Conservation (phyloP, 805 yeast species). For the Wickerhamiella spandovensis region DNA sequence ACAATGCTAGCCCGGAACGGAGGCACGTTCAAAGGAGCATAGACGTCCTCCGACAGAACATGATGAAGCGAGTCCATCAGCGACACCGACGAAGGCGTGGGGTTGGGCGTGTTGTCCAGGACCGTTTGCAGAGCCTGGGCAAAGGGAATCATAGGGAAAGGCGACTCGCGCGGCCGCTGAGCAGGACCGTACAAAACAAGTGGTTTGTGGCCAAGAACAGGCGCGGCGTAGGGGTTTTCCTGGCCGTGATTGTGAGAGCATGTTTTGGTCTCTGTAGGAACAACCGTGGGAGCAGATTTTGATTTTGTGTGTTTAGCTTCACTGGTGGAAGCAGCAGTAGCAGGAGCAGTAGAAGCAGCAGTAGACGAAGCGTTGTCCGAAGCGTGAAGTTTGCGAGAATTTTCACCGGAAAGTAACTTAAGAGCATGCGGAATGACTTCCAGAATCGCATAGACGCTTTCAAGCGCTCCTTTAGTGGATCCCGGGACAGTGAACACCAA, state of each 20-base stretch:
- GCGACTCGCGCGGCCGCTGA: slow-evolving; percentile 34
- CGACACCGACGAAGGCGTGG: slow-evolving; percentile 18
- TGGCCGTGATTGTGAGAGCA: too few relatives aligned
- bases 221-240: background rate
- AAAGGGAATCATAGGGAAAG: slow-evolving; percentile 35
- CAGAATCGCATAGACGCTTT: slow-evolving; percentile 30
- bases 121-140: slow-evolving; percentile 29
- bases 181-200: slow-evolving; percentile 33
- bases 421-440: slow-evolving; percentile 33
- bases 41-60: slow-evolving; percentile 32
- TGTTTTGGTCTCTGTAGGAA: background rate
- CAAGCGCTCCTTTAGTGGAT: slow-evolving; percentile 36
- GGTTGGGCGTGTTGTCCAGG: slow-evolving; percentile 25
- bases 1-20: slow-evolving; percentile 41
- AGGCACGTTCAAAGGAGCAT: slow-evolving; percentile 32
- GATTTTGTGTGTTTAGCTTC: background rate
- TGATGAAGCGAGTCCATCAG: slow-evolving; percentile 27
- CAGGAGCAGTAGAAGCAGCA: background rate
- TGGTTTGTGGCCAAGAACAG: slow-evolving; percentile 10
- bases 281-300: background rate
- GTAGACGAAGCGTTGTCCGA: too few relatives aligned
- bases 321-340: background rate
- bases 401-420: slow-evolving; percentile 24
- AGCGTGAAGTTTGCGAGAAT: slow-evolving; percentile 33
- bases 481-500: slow-evolving; percentile 39